Evolutionary conservation across 345 rosid species (phyloP).

Genomic region (Excoecaria cochinchinensis): DNA sequence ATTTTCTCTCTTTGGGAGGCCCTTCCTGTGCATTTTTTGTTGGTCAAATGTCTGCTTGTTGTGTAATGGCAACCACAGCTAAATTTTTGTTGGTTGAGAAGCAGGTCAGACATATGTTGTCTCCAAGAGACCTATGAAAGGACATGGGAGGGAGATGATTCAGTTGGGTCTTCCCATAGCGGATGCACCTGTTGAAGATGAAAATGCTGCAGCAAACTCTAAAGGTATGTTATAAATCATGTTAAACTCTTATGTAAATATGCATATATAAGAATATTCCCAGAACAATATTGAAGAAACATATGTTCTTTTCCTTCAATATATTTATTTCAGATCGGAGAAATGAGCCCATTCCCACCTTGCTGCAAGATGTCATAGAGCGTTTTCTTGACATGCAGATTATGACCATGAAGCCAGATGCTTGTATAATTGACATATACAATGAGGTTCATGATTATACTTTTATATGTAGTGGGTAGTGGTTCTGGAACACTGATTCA

Average conservation of each 20-base stretch:
- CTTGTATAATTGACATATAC: constrained; percentile 79
- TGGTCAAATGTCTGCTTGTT: neutral
- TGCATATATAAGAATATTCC: neutral
- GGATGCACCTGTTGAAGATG: constrained; percentile 73
- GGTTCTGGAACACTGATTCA: neutral
- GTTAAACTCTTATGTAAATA: neutral
- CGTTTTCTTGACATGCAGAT: constrained; percentile 58
- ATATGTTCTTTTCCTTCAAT: neutral
- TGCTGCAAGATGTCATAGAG: constrained; percentile 72
- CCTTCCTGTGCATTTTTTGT: neutral
- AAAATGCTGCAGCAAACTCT: constrained; percentile 39
- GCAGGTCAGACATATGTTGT: constrained; percentile 75
- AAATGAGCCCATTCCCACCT: constrained; percentile 67
- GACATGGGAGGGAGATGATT: constrained; percentile 95
- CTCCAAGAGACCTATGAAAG: constrained; percentile 75
- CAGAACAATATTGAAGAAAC: neutral
- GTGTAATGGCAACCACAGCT: constrained; percentile 10
- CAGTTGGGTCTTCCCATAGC: constrained; percentile 82
- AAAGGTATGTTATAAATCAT: constrained; percentile 52
- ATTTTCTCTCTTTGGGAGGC: neutral
- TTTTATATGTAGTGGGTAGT: constrained; percentile 13
- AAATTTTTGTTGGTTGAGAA: constrained; percentile 24
- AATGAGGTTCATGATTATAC: constrained; percentile 51
- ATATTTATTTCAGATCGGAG: constrained; percentile 47
- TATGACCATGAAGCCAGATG: constrained; percentile 68